Conservation (phyloP, 2,329 filamentous ascomycete species). For the Triangularia setosa region DNA sequence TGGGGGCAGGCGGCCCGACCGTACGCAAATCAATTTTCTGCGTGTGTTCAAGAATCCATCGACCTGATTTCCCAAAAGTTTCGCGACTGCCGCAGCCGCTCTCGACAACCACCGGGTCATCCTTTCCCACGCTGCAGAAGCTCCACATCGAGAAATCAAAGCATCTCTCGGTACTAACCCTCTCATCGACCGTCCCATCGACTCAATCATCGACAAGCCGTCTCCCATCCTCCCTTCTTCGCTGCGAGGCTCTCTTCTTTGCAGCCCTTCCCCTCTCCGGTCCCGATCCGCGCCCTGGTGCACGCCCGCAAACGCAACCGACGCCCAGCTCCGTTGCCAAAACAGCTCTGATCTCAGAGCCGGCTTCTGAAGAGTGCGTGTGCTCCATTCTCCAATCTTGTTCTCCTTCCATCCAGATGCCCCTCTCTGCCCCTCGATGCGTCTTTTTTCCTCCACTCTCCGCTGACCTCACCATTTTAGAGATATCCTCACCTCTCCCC, state of each 20-base stretch:
- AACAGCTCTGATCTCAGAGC: background rate
- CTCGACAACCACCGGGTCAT: slow-evolving; percentile 7
- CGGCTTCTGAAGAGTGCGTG: slow-evolving; percentile 3
- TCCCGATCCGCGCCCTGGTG: background rate
- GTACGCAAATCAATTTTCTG: slow-evolving; percentile 24
- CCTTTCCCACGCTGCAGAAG: slow-evolving; percentile 6
- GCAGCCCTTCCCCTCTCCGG: background rate
- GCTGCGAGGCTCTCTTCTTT: background rate
- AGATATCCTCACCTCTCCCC: slow-evolving; percentile 1
- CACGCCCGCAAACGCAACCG: background rate
- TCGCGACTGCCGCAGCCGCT: slow-evolving; percentile 20
- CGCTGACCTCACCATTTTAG: slow-evolving; percentile 3
- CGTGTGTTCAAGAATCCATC: slow-evolving; percentile 11
- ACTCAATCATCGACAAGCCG: background rate
- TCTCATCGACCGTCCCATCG: background rate
- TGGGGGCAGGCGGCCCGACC: slow-evolving; percentile 19
- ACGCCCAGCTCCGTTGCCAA: background rate
- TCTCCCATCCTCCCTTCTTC: background rate
- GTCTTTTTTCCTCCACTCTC: slow-evolving; percentile 2
- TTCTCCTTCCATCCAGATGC: background rate
- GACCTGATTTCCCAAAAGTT: slow-evolving; percentile 5
- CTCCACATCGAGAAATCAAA: background rate
- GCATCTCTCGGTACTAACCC: background rate
- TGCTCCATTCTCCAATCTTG: background rate
- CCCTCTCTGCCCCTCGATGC: background rate